These are phyloP conservation scores for Cryoendolithus antarcticus DNA, from an alignment of 2,329 filamentous ascomycete genomes.

Conservation along the genomic window DNA sequence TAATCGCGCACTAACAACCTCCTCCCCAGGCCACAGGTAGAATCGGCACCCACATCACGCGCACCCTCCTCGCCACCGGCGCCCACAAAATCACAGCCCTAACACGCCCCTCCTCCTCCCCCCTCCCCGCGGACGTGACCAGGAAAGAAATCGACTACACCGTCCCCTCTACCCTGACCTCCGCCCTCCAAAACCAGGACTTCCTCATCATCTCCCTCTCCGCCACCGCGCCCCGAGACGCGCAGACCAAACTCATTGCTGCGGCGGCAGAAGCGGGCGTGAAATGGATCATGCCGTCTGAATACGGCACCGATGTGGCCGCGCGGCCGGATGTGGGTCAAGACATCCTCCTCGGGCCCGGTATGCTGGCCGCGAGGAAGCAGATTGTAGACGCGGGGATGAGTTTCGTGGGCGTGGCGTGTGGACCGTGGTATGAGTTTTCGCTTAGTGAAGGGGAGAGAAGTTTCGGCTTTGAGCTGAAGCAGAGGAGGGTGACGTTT, in stretches of 20 bases:
- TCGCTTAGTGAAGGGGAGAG: constrained; percentile 10
- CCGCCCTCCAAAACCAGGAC: constrained; percentile 20
- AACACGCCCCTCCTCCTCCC: constrained; percentile 32
- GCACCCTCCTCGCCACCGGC: constrained; percentile 19
- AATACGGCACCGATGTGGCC: constrained; percentile 19
- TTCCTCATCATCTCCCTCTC: constrained; percentile 22
- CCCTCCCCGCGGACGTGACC: constrained; percentile 10
- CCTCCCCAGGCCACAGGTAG: constrained; percentile 12
- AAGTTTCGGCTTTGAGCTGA: constrained; percentile 21
- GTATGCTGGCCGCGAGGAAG: constrained; percentile 8
- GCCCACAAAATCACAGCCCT: constrained; percentile 27
- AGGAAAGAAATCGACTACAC: constrained; percentile 17
- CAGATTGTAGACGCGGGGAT: constrained; percentile 15
- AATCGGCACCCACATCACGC: constrained; percentile 21
- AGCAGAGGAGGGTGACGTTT: constrained; percentile 12
- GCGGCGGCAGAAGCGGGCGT: constrained; percentile 19
- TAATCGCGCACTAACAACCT: background rate
- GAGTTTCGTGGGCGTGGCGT: constrained; percentile 13
- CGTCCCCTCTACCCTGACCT: constrained; percentile 13
- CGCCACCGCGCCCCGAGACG: constrained; percentile 12
- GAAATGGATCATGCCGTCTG: constrained; percentile 20
- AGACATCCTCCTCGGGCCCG: constrained; percentile 8
- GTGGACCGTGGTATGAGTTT: constrained; percentile 23
- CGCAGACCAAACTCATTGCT: constrained; percentile 14
- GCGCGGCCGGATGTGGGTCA: constrained; percentile 16